A percentile compares a stretch with the other conserved stretches of the same genome.
Conservation (phyloP, 805 yeast species). For the Lachancea sp. region DNA sequence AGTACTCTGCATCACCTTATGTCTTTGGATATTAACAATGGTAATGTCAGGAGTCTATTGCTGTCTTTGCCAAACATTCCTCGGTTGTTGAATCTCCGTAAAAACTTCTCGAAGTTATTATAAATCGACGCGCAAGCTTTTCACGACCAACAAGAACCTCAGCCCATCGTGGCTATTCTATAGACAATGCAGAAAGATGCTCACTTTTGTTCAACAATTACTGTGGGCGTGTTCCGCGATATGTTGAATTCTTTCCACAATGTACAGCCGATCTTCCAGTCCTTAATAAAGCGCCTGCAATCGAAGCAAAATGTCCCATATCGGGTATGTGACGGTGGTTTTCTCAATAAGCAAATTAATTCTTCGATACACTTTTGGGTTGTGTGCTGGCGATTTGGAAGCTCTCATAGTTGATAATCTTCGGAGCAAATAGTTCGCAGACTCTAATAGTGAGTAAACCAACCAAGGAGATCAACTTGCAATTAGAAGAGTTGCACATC, state of each 20-base stretch:
- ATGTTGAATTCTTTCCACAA: constrained; percentile 12
- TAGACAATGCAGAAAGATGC: constrained; percentile 15
- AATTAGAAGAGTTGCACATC: constrained; percentile 6
- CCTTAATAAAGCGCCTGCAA: constrained; percentile 10
- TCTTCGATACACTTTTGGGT: constrained; percentile 12
- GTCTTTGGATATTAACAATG: too few species aligned
- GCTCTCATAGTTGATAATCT: constrained; percentile 10
- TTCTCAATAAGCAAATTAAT: constrained; percentile 6
- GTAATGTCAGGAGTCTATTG: too few species aligned
- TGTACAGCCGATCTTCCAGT: constrained; percentile 11
- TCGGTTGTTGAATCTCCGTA: too few species aligned
- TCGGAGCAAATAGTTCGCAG: constrained; percentile 12
- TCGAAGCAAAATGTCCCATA: constrained; percentile 15
- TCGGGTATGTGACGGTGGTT: constrained; percentile 11
- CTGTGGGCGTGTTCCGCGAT: constrained; percentile 21
- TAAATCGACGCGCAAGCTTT: constrained; percentile 16
- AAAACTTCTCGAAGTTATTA: constrained; percentile 4
- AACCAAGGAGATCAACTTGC: constrained; percentile 11
- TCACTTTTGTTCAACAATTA: constrained; percentile 17
- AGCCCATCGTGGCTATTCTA: constrained; percentile 17
- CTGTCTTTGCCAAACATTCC: too few species aligned
- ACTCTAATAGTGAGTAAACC: constrained; percentile 13
- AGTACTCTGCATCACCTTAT: too few species aligned
- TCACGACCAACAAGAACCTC: constrained; percentile 15
- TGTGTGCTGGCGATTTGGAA: constrained; percentile 2